These are phyloP conservation scores for Coleophoma crateriformis DNA, from an alignment of 2,329 filamentous ascomycete species.

Conservation along the genomic window DNA sequence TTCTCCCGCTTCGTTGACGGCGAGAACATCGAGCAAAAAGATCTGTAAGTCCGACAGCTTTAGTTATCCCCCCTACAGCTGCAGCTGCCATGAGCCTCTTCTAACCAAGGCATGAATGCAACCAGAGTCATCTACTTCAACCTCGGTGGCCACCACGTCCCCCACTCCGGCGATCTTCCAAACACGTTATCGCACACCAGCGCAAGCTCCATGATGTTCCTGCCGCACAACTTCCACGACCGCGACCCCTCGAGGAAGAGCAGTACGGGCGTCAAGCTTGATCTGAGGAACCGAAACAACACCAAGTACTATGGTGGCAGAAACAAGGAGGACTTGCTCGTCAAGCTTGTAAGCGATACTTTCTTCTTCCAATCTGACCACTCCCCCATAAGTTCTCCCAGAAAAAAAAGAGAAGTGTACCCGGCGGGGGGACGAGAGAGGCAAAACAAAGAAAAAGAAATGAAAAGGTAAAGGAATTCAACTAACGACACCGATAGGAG, in stretches of 20 bases:
- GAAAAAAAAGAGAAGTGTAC: too few relatives aligned
- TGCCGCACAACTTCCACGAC: constrained; percentile 3
- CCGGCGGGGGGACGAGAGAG: too few relatives aligned
- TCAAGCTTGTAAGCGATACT: neutral
- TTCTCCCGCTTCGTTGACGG: constrained; percentile 43
- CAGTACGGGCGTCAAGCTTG: neutral
- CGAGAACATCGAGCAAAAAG: constrained; percentile 36
- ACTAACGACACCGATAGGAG: too few relatives aligned
- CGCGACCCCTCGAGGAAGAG: neutral
- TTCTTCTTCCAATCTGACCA: too few relatives aligned
- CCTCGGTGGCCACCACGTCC: constrained; percentile 51
- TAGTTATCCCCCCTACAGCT: too few relatives aligned
- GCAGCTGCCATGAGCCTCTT: neutral
- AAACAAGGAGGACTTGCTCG: neutral
- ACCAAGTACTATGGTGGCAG: constrained; percentile 2
- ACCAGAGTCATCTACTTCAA: constrained; percentile 44
- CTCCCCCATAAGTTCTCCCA: too few relatives aligned
- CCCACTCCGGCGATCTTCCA: constrained; percentile 47
- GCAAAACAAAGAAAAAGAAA: too few relatives aligned
- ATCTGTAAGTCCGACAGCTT: constrained; percentile 12
- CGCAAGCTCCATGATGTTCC: constrained; percentile 3
- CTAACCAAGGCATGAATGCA: neutral
- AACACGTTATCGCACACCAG: constrained; percentile 33
- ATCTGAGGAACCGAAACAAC: constrained; percentile 1
- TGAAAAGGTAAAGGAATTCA: too few relatives aligned